Percentiles rank a stretch among this genome's conserved stretches.
Conservation (phyloP, 208 protist genomes). For the Endotrypanum monterogeii region DNA sequence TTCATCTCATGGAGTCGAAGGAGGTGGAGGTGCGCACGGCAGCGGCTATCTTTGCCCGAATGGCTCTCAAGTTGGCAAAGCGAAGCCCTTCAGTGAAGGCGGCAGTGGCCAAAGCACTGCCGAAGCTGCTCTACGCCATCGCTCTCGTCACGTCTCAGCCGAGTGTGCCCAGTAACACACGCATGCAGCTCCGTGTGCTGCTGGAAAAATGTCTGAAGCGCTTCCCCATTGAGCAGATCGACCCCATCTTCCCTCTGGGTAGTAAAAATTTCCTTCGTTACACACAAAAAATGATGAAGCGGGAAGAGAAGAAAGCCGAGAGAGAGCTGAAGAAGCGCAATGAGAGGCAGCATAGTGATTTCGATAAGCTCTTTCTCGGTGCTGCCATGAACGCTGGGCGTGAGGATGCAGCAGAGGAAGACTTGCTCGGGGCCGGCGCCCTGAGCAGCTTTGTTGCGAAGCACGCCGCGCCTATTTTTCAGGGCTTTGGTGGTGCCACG, state of each 20-base stretch:
- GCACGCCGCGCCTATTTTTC: slow-evolving; percentile 36
- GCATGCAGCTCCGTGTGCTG: slow-evolving; percentile 80
- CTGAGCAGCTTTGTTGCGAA: slow-evolving; percentile 79
- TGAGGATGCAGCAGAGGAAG: slow-evolving; percentile 60
- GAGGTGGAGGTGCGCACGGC: slow-evolving; percentile 69
- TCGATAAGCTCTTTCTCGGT: slow-evolving; percentile 82
- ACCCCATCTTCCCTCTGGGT: slow-evolving; percentile 84
- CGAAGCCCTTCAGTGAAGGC: slow-evolving; percentile 53
- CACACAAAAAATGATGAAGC: slow-evolving; percentile 81
- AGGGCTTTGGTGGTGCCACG: slow-evolving; percentile 27
- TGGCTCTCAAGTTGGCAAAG: slow-evolving; percentile 84
- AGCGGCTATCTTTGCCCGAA: slow-evolving; percentile 77
- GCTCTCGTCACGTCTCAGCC: slow-evolving; percentile 82
- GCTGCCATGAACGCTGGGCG: slow-evolving; percentile 51
- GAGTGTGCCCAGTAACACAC: slow-evolving; percentile 76
- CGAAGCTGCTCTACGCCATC: slow-evolving; percentile 78
- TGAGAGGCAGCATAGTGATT: slow-evolving; percentile 68
- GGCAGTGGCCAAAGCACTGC: slow-evolving; percentile 60
- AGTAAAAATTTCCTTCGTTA: slow-evolving; percentile 89
- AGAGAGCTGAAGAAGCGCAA: slow-evolving; percentile 58
- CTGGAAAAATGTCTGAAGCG: slow-evolving; percentile 87
- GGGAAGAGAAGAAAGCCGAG: slow-evolving; percentile 81
- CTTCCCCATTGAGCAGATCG: slow-evolving; percentile 69
- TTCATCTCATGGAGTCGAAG: slow-evolving; percentile 81
- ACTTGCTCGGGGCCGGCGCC: slow-evolving; percentile 77